A percentile compares a stretch with the other conserved stretches of the same genome.
phyloP scores from a whole-genome alignment of 2,329 filamentous ascomycete genomes.

The Bipolaris oryzae region DNA sequence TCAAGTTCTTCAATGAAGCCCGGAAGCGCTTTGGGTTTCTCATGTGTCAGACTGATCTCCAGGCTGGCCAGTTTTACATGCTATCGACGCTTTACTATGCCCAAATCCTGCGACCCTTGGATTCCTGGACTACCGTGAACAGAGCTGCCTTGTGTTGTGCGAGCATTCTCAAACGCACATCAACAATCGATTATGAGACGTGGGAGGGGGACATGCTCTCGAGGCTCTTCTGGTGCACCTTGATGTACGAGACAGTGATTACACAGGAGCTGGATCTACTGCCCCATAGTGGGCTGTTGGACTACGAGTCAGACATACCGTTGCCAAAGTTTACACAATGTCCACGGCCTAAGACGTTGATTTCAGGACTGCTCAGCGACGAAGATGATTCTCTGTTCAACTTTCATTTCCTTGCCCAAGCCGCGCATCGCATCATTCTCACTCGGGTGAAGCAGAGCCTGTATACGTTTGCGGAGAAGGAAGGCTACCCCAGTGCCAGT shows the following conservation, averaged over 20 bases:
- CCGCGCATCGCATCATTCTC: conserved; percentile 62
- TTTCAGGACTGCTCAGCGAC: conserved; percentile 45
- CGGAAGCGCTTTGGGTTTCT: conserved; percentile 59
- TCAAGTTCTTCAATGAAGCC: conserved; percentile 62
- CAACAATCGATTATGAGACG: conserved; percentile 52
- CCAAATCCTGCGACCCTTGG: conserved; percentile 59
- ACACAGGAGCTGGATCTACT: conserved; percentile 60
- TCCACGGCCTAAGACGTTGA: conserved; percentile 45
- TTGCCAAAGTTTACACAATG: conserved; percentile 60
- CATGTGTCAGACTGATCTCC: conserved; percentile 56
- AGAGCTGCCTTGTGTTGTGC: conserved; percentile 59
- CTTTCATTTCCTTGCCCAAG: conserved; percentile 63
- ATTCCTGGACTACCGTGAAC: conserved; percentile 61
- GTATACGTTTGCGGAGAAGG: conserved; percentile 55
- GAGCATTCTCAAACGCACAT: conserved; percentile 54
- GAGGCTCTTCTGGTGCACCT: conserved; percentile 61
- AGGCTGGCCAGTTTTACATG: conserved; percentile 60
- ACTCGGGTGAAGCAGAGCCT: conserved; percentile 60
- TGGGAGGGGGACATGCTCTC: conserved; percentile 64
- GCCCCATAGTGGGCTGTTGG: conserved; percentile 57
- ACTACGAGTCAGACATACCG: conserved; percentile 59
- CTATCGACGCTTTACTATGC: conserved; percentile 59
- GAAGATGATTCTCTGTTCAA: conserved; percentile 62
- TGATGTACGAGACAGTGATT: conserved; percentile 63
- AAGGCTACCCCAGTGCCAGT: conserved; percentile 52